A percentile compares a stretch with the other conserved stretches of the same genome.
These are phyloP conservation scores for Epithele typhae DNA, from an alignment of 768 basidiomycete species.

Conservation along the genomic window DNA sequence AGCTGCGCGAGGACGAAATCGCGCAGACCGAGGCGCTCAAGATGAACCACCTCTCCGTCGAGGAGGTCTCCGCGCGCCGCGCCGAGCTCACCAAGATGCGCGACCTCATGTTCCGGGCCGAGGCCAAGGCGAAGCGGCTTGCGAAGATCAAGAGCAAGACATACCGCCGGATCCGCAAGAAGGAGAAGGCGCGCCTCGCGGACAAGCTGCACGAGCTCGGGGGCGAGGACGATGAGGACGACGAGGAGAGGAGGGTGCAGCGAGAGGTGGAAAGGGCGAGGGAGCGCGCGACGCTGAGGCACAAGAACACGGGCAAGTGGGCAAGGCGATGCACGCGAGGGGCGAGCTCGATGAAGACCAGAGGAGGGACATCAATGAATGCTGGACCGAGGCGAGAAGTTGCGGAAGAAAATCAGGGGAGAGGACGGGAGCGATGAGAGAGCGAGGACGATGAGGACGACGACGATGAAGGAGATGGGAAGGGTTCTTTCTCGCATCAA, in stretches of 20 bases:
- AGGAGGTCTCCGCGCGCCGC: conserved; percentile 81
- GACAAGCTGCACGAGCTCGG: conserved; percentile 45
- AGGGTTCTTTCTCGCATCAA: conserved; percentile 51
- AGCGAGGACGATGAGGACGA: conserved; percentile 43
- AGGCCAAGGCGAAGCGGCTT: conserved; percentile 82
- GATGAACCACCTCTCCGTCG: conserved; percentile 76
- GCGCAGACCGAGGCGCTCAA: conserved; percentile 75
- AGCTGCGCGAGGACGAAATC: conserved; percentile 81
- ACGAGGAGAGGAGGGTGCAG: conserved; percentile 53
- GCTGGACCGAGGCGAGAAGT: conserved; percentile 75
- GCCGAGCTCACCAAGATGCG: conserved; percentile 84
- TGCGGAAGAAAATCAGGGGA: conserved; percentile 74
- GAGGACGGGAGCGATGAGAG: conserved; percentile 50
- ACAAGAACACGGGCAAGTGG: conserved; percentile 89
- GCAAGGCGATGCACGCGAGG: conserved; percentile 66
- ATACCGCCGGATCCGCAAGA: conserved; percentile 81
- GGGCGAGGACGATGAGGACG: conserved; percentile 40
- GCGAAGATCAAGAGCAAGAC: conserved; percentile 96
- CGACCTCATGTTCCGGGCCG: conserved; percentile 91
- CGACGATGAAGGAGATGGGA: conserved; percentile 33
- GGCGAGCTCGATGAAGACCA: conserved; percentile 65
- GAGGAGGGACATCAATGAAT: conserved; percentile 77
- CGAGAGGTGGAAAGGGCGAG: conserved; percentile 75
- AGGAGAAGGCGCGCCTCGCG: conserved; percentile 61
- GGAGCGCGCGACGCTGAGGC: conserved; percentile 85